Evolutionary conservation across 345 rosid genomes (phyloP).

Genomic region (Firmiana major): DNA sequence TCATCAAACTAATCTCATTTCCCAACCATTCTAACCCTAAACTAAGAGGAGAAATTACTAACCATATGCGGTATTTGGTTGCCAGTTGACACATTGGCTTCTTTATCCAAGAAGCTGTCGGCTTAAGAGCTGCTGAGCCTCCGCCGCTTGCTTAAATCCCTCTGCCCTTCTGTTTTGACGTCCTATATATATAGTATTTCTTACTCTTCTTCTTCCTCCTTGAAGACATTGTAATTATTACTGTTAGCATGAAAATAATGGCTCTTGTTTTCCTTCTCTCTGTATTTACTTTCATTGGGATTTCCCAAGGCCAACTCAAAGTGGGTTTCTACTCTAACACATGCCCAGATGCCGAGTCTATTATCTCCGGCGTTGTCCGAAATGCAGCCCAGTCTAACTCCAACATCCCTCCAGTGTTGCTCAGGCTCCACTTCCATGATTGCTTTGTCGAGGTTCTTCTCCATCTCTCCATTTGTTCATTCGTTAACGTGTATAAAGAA

Average conservation of each 20-base stretch:
- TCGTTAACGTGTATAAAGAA: neutral
- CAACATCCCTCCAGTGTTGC: constrained; percentile 50
- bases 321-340: constrained; percentile 56
- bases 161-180: no score
- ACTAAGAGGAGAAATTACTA: no score
- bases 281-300: neutral
- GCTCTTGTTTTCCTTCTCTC: constrained; percentile 12
- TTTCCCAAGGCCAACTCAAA: constrained; percentile 40
- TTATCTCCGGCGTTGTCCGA: constrained; percentile 40
- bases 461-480: neutral
- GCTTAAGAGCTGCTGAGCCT: no score
- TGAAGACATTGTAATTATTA: no score
- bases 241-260: neutral
- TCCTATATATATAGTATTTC: no score
- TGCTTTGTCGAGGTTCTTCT: constrained; percentile 69
- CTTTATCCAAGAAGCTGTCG: no score
- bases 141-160: no score
- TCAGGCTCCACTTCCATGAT: constrained; percentile 79
- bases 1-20: no score
- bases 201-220: no score
- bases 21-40: no score
- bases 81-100: no score
- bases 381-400: constrained; percentile 38
- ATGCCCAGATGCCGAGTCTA: constrained; percentile 68
- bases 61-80: no score